Conservation (phyloP, 2,329 filamentous ascomycete species). For the Trichoderma breve region DNA sequence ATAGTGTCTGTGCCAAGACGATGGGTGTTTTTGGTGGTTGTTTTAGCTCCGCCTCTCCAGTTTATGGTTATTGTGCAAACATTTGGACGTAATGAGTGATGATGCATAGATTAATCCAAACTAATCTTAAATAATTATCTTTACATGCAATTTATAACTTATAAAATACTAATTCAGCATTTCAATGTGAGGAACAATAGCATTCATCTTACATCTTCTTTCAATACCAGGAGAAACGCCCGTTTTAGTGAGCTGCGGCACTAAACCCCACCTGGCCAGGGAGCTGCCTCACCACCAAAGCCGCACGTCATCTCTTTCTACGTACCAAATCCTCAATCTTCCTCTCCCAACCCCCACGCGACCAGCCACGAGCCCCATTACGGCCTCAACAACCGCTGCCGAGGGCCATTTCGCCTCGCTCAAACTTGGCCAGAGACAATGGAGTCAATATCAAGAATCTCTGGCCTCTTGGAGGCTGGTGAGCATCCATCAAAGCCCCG, state of each 20-base stretch:
- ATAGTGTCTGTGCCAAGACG: background rate
- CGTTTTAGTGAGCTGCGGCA: background rate
- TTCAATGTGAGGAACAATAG: background rate
- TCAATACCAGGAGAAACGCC: background rate
- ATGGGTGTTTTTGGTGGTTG: background rate
- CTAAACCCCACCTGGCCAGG: conserved; percentile 6
- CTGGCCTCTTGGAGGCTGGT: conserved; percentile 93
- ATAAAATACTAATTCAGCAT: background rate
- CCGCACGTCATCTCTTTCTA: conserved; percentile 20
- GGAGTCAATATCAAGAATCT: conserved; percentile 96
- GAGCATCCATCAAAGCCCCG: conserved; percentile 30
- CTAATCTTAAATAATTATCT: background rate
- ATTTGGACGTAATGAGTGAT: background rate
- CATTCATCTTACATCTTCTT: background rate
- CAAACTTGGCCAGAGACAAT: conserved; percentile 48
- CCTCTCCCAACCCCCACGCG: conserved; percentile 1
- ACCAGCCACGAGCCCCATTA: background rate
- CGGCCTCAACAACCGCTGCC: conserved; percentile 15
- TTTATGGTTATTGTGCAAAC: background rate
- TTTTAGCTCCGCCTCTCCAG: background rate
- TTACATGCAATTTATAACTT: background rate
- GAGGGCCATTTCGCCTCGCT: conserved; percentile 4
- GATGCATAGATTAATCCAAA: too few species aligned
- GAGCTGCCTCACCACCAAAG: conserved; percentile 1
- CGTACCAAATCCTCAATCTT: background rate